phyloP scores from a whole-genome alignment of 169 alveolate genomes.

The Cyclospora cayetanensis region DNA sequence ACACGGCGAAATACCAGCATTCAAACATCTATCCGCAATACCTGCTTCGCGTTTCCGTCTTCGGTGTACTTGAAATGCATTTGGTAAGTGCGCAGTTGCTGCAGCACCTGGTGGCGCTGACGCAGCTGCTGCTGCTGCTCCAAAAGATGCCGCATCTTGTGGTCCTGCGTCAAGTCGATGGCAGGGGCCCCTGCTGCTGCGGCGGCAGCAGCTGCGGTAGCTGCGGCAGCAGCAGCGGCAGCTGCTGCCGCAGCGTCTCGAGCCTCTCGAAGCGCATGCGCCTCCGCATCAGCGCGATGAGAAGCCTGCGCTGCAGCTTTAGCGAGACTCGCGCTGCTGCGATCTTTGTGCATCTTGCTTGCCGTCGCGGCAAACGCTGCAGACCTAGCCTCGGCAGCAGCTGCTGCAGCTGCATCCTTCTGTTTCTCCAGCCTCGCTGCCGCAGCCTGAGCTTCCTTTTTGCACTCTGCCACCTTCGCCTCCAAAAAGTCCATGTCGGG shows the following conservation, averaged over 20 bases:
- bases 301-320: constrained; percentile 30
- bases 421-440: neutral
- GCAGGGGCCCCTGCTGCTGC: neutral
- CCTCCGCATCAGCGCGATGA: constrained; percentile 14
- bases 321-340: neutral
- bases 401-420: neutral
- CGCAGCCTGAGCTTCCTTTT: neutral
- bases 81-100: constrained; percentile 27
- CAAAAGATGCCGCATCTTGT: constrained; percentile 23
- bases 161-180: constrained; percentile 11
- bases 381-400: constrained; percentile 12
- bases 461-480: constrained; percentile 8
- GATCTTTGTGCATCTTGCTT: neutral
- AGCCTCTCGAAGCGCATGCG: neutral
- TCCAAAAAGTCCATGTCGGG: neutral
- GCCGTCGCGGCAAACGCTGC: constrained; percentile 30
- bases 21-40: too few species aligned
- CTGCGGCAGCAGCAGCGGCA: constrained; percentile 13
- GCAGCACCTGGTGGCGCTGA: constrained; percentile 35
- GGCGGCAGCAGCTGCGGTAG: constrained; percentile 23
- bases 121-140: constrained; percentile 44
- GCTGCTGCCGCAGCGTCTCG: neutral
- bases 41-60: constrained; percentile 2
- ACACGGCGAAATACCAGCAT: too few species aligned
- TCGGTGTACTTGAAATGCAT: constrained; percentile 22